Percentiles rank a stretch among this genome's conserved stretches.
Conservation (phyloP, 2,329 filamentous ascomycete genomes). For the Aureobasidium mangrovei region DNA sequence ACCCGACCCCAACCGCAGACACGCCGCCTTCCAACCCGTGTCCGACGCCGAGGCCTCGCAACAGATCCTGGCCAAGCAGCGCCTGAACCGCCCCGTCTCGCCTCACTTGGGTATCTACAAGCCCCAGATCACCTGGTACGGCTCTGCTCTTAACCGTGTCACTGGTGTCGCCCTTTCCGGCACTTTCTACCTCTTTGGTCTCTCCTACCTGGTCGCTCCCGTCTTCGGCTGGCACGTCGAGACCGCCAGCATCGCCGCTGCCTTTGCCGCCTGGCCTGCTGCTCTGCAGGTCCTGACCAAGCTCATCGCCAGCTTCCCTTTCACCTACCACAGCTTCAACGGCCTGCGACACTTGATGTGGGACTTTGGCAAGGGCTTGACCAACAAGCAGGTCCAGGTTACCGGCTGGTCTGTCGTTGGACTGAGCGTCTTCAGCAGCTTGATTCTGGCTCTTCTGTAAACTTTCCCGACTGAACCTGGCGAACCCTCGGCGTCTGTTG, state of each 20-base stretch:
- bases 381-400: conserved; percentile 55
- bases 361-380: conserved; percentile 56
- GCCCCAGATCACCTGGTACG: conserved; percentile 77
- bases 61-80: conserved; percentile 70
- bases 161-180: conserved; percentile 68
- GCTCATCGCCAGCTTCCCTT: conserved; percentile 51
- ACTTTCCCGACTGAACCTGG: background rate
- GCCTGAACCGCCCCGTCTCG: conserved; percentile 68
- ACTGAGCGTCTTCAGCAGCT: conserved; percentile 42
- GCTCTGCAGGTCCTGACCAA: conserved; percentile 53
- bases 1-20: conserved; percentile 20
- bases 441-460: conserved; percentile 36
- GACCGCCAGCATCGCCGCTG: conserved; percentile 53
- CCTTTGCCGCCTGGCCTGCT: conserved; percentile 54
- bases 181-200: conserved; percentile 68
- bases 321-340: conserved; percentile 60
- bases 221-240: conserved; percentile 64
- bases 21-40: conserved; percentile 50
- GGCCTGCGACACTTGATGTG: conserved; percentile 64
- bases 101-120: conserved; percentile 84
- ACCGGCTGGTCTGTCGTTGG: conserved; percentile 57
- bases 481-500: background rate
- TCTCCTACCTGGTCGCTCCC: conserved; percentile 73
- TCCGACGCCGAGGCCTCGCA: conserved; percentile 43
- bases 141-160: conserved; percentile 68